phyloP scores from a whole-genome alignment of 371 early-diverging fungal genomes.

The Lichtheimia hyalospora region DNA sequence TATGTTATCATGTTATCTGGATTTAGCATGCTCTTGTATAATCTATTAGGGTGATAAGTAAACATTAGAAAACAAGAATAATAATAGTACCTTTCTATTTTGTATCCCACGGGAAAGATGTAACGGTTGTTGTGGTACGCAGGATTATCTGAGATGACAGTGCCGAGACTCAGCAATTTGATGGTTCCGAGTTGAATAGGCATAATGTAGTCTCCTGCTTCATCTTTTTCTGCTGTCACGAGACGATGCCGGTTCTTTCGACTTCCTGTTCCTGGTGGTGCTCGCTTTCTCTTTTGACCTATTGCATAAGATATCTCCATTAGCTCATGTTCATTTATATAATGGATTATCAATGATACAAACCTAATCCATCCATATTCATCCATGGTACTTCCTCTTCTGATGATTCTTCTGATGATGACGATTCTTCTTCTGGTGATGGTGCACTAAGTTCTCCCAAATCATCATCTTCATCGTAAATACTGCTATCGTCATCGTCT shows the following conservation, averaged over 20 bases:
- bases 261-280: conserved; percentile 1
- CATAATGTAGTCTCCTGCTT: conserved; percentile 70
- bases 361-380: neutral
- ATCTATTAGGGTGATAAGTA: too few relatives aligned
- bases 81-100: conserved; percentile 48
- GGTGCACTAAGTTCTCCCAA: conserved; percentile 13
- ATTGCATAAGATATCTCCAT: too few relatives aligned
- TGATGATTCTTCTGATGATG: conserved; percentile 1
- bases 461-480: conserved; percentile 15
- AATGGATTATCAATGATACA: too few relatives aligned
- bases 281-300: conserved; percentile 1
- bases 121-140: conserved; percentile 87
- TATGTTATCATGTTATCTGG: conserved; percentile 58
- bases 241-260: conserved; percentile 15
- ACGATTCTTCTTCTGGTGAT: conserved; percentile 8
- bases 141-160: conserved; percentile 69
- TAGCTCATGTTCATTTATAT: too few relatives aligned
- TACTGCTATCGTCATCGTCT: conserved; percentile 18
- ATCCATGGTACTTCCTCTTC: conserved; percentile 11
- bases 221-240: conserved; percentile 55
- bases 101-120: conserved; percentile 89
- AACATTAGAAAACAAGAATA: too few relatives aligned
- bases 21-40: conserved; percentile 74
- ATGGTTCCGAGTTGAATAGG: conserved; percentile 73
- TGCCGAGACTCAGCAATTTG: conserved; percentile 67